phyloP scores from a whole-genome alignment of 306 rosid species.

The Betula pendula region DNA sequence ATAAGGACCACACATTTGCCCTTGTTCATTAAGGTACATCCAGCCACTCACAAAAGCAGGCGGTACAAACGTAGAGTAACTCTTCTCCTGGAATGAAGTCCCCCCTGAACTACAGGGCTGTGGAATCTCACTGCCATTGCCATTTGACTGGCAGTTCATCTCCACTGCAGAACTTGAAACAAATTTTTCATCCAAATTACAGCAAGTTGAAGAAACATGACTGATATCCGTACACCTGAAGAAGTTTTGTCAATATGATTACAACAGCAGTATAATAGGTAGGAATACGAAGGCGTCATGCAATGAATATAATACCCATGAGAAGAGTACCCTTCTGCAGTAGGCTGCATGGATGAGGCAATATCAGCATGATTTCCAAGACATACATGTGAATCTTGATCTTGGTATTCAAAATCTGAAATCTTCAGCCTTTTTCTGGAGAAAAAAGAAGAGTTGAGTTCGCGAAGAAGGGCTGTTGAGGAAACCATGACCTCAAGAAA shows the following conservation, averaged over 20 bases:
- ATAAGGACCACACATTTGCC: slow-evolving; percentile 97
- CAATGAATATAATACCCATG: slow-evolving; percentile 23
- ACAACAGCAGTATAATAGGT: slow-evolving; percentile 1
- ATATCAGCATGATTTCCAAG: slow-evolving; percentile 23
- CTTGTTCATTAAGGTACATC: slow-evolving; percentile 89
- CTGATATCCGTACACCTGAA: slow-evolving; percentile 34
- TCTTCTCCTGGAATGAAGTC: slow-evolving; percentile 43
- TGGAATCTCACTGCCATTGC: slow-evolving; percentile 41
- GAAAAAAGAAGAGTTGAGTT: slow-evolving; percentile 9
- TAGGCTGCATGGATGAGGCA: slow-evolving; percentile 24
- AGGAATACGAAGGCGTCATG: not conserved
- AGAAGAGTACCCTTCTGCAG: slow-evolving; percentile 28
- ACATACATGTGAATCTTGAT: slow-evolving; percentile 24
- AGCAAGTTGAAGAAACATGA: slow-evolving; percentile 35
- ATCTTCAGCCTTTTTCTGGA: slow-evolving; percentile 37
- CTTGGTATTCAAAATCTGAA: slow-evolving; percentile 29
- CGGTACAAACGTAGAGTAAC: slow-evolving; percentile 45
- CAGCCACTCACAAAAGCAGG: slow-evolving; percentile 78
- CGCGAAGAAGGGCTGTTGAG: slow-evolving; percentile 27
- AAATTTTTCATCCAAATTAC: slow-evolving; percentile 43
- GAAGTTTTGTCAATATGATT: not conserved
- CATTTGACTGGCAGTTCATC: slow-evolving; percentile 66
- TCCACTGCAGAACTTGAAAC: slow-evolving; percentile 45
- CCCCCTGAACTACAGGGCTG: slow-evolving; percentile 41
- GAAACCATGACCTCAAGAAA: slow-evolving; percentile 35